A percentile compares a stretch with the other conserved stretches of the same genome.
phyloP scores from a whole-genome alignment of 1,284 basidiomycete species.

The Exobasidium rhododendri region DNA sequence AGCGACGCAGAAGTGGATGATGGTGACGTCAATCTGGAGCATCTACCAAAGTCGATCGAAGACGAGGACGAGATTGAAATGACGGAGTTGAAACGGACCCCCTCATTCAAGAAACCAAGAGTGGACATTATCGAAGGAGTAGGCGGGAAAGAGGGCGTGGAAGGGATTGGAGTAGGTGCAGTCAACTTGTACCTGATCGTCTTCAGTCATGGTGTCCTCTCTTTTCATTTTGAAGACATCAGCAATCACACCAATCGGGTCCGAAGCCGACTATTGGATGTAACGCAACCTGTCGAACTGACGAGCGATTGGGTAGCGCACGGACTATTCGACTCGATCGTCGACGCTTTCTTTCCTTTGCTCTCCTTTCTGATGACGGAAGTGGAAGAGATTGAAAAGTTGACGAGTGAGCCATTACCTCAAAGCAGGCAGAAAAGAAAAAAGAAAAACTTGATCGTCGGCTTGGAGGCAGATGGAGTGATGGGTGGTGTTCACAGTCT shows the following conservation, averaged over 20 bases:
- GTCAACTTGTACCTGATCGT: slow-evolving; percentile 85
- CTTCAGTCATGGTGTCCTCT: slow-evolving; percentile 82
- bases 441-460: background rate
- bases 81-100: background rate
- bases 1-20: slow-evolving; percentile 33
- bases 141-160: slow-evolving; percentile 62
- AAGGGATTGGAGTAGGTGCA: slow-evolving; percentile 68
- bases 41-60: background rate
- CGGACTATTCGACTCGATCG: slow-evolving; percentile 85
- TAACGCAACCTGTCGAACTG: slow-evolving; percentile 34
- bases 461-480: background rate
- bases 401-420: slow-evolving; percentile 59
- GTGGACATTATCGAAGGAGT: slow-evolving; percentile 63
- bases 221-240: slow-evolving; percentile 89
- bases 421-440: background rate
- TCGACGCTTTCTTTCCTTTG: slow-evolving; percentile 89
- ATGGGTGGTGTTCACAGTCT: background rate
- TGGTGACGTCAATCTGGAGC: background rate
- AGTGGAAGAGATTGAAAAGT: slow-evolving; percentile 71
- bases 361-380: slow-evolving; percentile 79
- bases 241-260: slow-evolving; percentile 80
- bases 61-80: slow-evolving; percentile 2
- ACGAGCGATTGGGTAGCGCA: slow-evolving; percentile 87
- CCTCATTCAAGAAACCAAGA: slow-evolving; percentile 16
- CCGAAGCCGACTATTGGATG: slow-evolving; percentile 64